A percentile compares a stretch with the other conserved stretches of the same genome.
Conservation (phyloP, 495 filamentous ascomycete species). For the Aspergillus ellipticus region DNA sequence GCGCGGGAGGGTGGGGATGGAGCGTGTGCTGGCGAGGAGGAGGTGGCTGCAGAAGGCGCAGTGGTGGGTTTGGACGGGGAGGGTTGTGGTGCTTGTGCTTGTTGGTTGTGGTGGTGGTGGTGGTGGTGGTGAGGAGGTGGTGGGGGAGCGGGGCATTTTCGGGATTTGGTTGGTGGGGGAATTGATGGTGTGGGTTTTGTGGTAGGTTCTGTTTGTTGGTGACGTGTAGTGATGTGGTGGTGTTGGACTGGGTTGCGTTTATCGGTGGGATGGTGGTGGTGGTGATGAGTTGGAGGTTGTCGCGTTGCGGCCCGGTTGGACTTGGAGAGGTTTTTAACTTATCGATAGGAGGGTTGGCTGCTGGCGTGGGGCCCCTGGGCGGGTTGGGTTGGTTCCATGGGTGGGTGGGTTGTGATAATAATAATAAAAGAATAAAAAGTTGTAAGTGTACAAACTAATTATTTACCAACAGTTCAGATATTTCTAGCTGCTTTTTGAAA, state of each 20-base stretch:
- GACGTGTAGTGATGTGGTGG: neutral
- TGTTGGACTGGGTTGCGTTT: neutral
- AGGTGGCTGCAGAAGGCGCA: conserved; percentile 69
- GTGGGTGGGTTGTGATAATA: no score
- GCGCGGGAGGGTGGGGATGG: conserved; percentile 49
- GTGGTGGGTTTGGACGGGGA: conserved; percentile 63
- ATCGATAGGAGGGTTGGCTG: neutral
- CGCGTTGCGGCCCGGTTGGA: neutral
- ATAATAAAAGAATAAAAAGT: no score
- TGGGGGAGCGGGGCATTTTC: no score
- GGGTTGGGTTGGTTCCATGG: neutral
- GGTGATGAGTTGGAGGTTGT: neutral
- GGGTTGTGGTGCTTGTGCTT: neutral
- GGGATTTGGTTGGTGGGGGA: neutral
- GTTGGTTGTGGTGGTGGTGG: conserved; percentile 2
- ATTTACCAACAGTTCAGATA: no score
- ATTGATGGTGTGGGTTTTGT: neutral
- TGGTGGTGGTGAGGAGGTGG: neutral
- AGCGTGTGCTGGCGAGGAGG: conserved; percentile 62
- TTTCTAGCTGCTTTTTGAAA: no score
- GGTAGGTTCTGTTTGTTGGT: neutral
- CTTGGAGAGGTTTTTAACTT: no score
- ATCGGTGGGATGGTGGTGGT: neutral
- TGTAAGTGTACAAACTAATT: no score
- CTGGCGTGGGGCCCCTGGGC: no score